Conservation (phyloP, 306 rosid species). For the Medicago truncatula region DNA sequence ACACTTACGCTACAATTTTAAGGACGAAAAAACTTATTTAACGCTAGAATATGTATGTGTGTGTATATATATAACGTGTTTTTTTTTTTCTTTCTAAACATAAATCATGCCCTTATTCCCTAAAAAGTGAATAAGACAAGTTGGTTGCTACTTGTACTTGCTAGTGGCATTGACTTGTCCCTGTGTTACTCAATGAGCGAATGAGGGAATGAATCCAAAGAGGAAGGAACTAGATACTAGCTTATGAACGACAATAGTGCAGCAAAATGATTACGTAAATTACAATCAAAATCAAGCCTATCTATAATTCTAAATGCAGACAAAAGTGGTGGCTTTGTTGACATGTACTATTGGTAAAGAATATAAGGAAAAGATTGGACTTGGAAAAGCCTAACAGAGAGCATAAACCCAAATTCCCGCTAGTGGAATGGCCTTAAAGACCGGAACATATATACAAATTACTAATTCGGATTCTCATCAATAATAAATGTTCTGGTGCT, state of each 20-base stretch:
- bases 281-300: conserved; percentile 42
- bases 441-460: conserved; percentile 53
- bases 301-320: conserved; percentile 41
- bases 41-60: no score
- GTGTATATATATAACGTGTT: no score
- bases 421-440: conserved; percentile 65
- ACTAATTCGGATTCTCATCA: no score
- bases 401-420: conserved; percentile 54
- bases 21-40: no score
- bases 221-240: conserved; percentile 40
- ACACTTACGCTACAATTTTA: no score
- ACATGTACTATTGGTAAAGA: conserved; percentile 56
- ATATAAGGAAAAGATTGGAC: conserved; percentile 37
- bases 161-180: conserved; percentile 35
- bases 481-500: no score
- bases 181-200: conserved; percentile 10
- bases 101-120: no score
- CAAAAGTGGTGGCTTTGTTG: conserved; percentile 55
- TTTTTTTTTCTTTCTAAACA: no score
- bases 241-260: conserved; percentile 34
- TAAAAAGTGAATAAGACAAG: no score
- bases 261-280: conserved; percentile 39
- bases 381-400: conserved; percentile 65
- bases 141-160: neutral
- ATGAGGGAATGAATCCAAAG: conserved; percentile 29